Evolutionary conservation across 768 basidiomycete species (phyloP).

Genomic region (Tricholoma matsutake): DNA sequence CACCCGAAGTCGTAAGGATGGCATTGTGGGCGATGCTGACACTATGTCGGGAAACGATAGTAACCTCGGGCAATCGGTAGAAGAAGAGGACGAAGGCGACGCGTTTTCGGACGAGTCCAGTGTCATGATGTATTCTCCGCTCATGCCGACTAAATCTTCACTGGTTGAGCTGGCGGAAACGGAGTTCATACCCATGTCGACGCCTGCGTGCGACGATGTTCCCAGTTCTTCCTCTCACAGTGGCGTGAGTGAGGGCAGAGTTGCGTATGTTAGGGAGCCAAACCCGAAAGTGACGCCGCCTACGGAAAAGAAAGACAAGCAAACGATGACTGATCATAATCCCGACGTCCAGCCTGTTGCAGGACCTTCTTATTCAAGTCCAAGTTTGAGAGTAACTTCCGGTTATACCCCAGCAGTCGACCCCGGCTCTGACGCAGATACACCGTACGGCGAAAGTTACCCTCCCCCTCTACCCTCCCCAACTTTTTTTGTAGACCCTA

Average conservation of each 20-base stretch:
- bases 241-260: too few relatives aligned
- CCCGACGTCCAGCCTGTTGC: not conserved
- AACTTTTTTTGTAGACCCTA: not conserved
- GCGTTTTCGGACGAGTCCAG: conserved; percentile 35
- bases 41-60: not conserved
- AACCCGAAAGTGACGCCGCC: not conserved
- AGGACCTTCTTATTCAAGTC: not conserved
- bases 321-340: not conserved
- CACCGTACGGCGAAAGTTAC: too few relatives aligned
- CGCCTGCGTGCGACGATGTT: conserved; percentile 5
- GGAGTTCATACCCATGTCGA: conserved; percentile 22
- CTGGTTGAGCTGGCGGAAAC: conserved; percentile 65
- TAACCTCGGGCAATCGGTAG: not conserved
- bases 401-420: not conserved
- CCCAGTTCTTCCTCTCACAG: not conserved
- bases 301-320: not conserved
- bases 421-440: too few relatives aligned
- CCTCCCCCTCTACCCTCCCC: not conserved
- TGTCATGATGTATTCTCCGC: conserved; percentile 71
- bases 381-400: not conserved
- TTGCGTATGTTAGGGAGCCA: not conserved
- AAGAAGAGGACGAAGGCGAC: conserved; percentile 3
- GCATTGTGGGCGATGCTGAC: not conserved
- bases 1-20: conserved; percentile 3
- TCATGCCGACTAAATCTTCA: conserved; percentile 55